A percentile compares a stretch with the other conserved stretches of the same genome.
phyloP scores from a whole-genome alignment of 2,329 filamentous ascomycete species.

The Neonectria ditissima region DNA sequence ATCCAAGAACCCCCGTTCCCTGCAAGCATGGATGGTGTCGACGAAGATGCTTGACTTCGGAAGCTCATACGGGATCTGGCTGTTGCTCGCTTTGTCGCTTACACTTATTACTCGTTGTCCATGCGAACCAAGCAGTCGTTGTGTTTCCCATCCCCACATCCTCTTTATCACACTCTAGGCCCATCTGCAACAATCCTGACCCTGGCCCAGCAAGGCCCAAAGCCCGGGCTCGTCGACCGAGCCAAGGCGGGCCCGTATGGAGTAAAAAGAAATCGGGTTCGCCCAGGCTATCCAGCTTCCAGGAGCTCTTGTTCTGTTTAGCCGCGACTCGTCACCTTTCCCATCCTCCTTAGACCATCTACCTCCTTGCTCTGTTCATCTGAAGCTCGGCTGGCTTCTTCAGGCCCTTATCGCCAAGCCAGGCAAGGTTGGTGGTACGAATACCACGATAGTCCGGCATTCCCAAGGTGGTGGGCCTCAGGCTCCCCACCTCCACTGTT shows the following conservation, averaged over 20 bases:
- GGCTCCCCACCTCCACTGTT: constrained; percentile 29
- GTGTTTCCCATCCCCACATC: constrained; percentile 11
- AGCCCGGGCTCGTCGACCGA: neutral
- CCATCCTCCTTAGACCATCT: neutral
- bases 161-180: constrained; percentile 21
- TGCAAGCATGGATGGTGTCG: neutral
- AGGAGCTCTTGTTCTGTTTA: neutral
- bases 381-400: neutral
- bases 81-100: neutral
- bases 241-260: neutral
- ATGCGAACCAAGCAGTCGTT: constrained; percentile 23
- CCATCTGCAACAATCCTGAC: constrained; percentile 38
- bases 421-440: neutral
- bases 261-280: constrained; percentile 37
- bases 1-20: constrained; percentile 3
- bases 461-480: constrained; percentile 14
- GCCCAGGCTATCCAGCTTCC: constrained; percentile 26
- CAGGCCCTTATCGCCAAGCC: constrained; percentile 6
- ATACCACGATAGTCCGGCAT: neutral
- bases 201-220: constrained; percentile 14
- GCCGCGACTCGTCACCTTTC: too few relatives aligned
- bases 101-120: constrained; percentile 3
- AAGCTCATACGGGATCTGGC: neutral
- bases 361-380: neutral
- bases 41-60: neutral